Evolutionary conservation across 2,329 filamentous ascomycete species (phyloP).

Genomic region (Podosphaera leucotricha): DNA sequence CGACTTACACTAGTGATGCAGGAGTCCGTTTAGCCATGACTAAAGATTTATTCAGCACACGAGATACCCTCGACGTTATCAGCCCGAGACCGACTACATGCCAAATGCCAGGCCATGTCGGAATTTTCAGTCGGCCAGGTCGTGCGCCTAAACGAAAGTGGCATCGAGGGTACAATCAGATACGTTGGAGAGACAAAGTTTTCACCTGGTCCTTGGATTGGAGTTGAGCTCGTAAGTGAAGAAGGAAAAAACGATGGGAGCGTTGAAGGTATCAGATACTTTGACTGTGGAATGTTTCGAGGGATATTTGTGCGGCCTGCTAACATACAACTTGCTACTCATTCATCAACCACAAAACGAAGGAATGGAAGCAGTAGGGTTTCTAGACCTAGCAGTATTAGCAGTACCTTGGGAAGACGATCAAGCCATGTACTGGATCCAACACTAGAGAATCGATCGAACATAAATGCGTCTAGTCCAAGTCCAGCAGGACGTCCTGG

Average conservation of each 20-base stretch:
- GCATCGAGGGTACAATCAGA: slow-evolving; percentile 52
- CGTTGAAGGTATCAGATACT: slow-evolving; percentile 72
- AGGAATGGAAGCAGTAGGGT: slow-evolving; percentile 16
- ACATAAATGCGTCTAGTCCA: slow-evolving; percentile 35
- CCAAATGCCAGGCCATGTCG: slow-evolving; percentile 22
- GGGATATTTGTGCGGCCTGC: slow-evolving; percentile 69
- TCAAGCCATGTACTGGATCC: slow-evolving; percentile 26
- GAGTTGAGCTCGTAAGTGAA: slow-evolving; percentile 62
- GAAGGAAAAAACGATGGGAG: slow-evolving; percentile 86
- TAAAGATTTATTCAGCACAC: too few species aligned
- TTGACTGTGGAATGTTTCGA: slow-evolving; percentile 52
- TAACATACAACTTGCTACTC: slow-evolving; percentile 36
- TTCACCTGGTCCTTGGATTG: slow-evolving; percentile 65
- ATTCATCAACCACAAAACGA: slow-evolving; percentile 19
- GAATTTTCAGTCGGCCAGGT: slow-evolving; percentile 25
- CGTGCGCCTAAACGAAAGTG: slow-evolving; percentile 48
- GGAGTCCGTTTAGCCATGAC: too few species aligned
- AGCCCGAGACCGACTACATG: too few species aligned
- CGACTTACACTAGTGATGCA: too few species aligned
- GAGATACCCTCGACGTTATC: too few species aligned
- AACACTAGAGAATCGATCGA: slow-evolving; percentile 37
- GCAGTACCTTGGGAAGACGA: slow-evolving; percentile 16
- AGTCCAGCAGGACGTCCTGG: slow-evolving; percentile 36
- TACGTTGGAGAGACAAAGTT: slow-evolving; percentile 66
- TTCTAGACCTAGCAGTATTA: slow-evolving; percentile 23